phyloP scores from a whole-genome alignment of 2,329 filamentous ascomycete genomes.

The Pestalotiopsis sp. region DNA sequence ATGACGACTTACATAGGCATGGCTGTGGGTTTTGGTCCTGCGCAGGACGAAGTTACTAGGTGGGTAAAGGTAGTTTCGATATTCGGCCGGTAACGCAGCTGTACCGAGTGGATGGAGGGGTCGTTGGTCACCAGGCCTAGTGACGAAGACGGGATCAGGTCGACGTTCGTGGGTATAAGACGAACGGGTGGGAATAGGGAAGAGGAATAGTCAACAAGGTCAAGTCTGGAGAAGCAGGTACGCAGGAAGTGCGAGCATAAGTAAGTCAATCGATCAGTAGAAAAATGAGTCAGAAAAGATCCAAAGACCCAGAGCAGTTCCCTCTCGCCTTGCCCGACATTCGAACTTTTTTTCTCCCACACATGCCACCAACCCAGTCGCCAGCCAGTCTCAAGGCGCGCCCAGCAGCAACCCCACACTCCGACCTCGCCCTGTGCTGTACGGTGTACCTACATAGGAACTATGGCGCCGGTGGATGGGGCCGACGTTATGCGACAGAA shows the following conservation, averaged over 20 bases:
- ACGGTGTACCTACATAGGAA: background rate
- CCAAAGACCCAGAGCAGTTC: background rate
- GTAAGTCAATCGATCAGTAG: background rate
- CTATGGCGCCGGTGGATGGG: background rate
- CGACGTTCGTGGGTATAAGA: background rate
- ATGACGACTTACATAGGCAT: constrained; percentile 3
- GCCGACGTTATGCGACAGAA: background rate
- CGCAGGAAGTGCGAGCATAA: background rate
- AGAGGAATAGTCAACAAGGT: background rate
- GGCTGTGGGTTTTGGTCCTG: background rate
- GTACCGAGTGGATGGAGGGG: background rate
- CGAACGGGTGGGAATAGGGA: background rate
- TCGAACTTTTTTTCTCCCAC: constrained; percentile 2
- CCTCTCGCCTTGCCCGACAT: constrained; percentile 1
- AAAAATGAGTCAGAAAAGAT: constrained; percentile 4
- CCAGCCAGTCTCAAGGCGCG: background rate
- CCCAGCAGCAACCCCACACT: background rate
- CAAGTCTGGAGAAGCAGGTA: background rate
- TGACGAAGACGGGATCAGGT: background rate
- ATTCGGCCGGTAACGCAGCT: constrained; percentile 1
- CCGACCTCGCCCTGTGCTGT: background rate
- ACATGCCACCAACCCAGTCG: background rate
- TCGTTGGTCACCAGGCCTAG: background rate
- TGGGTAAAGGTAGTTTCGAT: background rate
- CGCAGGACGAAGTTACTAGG: background rate